Percentiles rank a stretch among this genome's conserved stretches.
Conservation (phyloP, 495 filamentous ascomycete genomes). For the Neurospora hispaniola region DNA sequence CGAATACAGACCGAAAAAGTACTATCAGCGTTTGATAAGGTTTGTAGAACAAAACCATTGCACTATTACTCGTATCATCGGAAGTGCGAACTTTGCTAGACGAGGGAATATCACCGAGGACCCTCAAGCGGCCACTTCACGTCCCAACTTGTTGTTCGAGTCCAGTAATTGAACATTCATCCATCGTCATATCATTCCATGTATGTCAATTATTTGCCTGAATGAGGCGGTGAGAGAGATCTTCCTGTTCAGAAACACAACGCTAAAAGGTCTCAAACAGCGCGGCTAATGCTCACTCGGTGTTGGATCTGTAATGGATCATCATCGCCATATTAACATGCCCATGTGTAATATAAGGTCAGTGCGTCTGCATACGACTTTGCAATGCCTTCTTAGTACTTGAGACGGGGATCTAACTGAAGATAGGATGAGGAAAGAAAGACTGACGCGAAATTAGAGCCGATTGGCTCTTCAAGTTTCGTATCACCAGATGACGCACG, state of each 20-base stretch:
- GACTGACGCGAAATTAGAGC: not conserved
- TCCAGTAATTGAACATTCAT: not conserved
- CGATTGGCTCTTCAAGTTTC: not conserved
- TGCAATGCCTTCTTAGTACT: not conserved
- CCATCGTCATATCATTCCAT: not conserved
- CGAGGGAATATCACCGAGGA: not conserved
- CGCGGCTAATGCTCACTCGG: not conserved
- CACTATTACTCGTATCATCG: not conserved
- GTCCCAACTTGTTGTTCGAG: not conserved
- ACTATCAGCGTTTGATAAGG: not conserved
- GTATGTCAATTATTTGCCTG: not conserved
- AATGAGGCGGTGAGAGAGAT: not conserved
- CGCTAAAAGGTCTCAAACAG: not conserved
- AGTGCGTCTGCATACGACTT: not conserved
- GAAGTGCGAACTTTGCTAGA: not conserved
- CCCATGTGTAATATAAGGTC: not conserved
- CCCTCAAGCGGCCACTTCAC: not conserved
- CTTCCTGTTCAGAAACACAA: not conserved
- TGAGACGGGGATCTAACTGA: not conserved
- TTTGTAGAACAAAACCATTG: not conserved
- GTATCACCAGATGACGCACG: not conserved
- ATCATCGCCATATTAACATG: not conserved
- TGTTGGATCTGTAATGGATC: not conserved
- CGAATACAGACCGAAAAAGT: not conserved
- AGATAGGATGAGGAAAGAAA: not conserved